Base-by-base conservation (phyloP, 1,284 basidiomycete genomes). In the Sparassis latifolia region DNA sequence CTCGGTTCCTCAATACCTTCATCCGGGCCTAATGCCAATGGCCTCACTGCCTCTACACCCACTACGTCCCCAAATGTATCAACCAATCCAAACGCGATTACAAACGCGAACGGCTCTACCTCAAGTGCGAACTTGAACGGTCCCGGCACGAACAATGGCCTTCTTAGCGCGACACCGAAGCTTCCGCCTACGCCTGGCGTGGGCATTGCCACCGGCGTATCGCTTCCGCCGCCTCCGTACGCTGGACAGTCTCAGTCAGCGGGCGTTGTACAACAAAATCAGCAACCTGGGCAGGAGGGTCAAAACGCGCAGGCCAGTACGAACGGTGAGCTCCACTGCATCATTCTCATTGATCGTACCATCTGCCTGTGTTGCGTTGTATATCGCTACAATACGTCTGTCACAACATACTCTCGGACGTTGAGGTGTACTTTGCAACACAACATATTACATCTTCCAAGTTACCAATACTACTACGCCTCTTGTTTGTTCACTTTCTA, bases 141-240 rank as follows among this genome's bases (percentile, higher is more conserved):
- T 12, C n/a, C 20, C 32, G 45, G 45, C 9, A 12, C 30, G 32
- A 46, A 46, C 43, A 10, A 5, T 12, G 32, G 20, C 20, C 20
- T 20, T 20, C 20, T 20, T 20, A 20, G 20, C 42, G 57, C 56
- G 44, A 62, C 60, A 9, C 60, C 60, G 28, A 62, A 62, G 50
- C 50, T 61, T 10, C 61, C 61, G 4, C 61, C 59, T 2, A 55
- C 59, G 9, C 59, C 59, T 4, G 58, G 59, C 39, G 54, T 27
- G 52, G 56, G 20, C 20, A 20, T 20, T 20, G 20, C 20, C 20
- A 20, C 20, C 20, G 20, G 20, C 20, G 20, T 20, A 20, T 20
- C 55, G 12, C 47, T 55, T 3, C 58, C 56, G 2, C 58, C 51
- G 5, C 55, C 58, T 28, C 53, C 58, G 9, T 52, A 47, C 42